These are phyloP conservation scores for Stentor coeruleus DNA, from an alignment of 73 alveolate genomes.

Conservation along the genomic window DNA sequence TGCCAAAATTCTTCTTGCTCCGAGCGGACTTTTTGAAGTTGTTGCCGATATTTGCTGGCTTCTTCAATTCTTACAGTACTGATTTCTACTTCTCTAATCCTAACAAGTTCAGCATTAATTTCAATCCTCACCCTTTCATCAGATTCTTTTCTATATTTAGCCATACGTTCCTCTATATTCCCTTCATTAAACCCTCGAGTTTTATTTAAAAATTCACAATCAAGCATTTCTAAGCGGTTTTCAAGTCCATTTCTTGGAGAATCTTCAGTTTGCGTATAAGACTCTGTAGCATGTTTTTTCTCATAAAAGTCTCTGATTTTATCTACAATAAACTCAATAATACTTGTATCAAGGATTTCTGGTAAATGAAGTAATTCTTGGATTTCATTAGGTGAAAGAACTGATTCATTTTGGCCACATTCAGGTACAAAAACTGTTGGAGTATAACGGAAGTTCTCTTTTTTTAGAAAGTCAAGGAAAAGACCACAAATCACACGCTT, in stretches of 20 bases:
- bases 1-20: constrained; percentile 49
- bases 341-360: constrained; percentile 19
- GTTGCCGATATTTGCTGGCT: constrained; percentile 49
- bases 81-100: constrained; percentile 55
- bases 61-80: constrained; percentile 51
- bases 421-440: constrained; percentile 62
- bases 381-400: constrained; percentile 47
- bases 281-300: constrained; percentile 28
- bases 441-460: constrained; percentile 49
- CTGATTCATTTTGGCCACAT: constrained; percentile 41
- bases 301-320: constrained; percentile 27
- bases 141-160: constrained; percentile 48
- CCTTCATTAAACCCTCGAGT: constrained; percentile 39
- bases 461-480: constrained; percentile 51
- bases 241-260: constrained; percentile 42
- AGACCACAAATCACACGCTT: constrained; percentile 41
- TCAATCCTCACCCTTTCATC: constrained; percentile 47
- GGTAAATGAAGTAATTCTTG: constrained; percentile 39
- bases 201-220: constrained; percentile 28
- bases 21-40: constrained; percentile 47
- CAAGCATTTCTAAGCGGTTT: constrained; percentile 41
- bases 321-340: constrained; percentile 44
- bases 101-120: constrained; percentile 41
- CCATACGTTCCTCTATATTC: constrained; percentile 63
- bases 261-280: constrained; percentile 53